Base-by-base conservation (phyloP, 257 asterid genomes). In the Solanum pimpinellifolium region DNA sequence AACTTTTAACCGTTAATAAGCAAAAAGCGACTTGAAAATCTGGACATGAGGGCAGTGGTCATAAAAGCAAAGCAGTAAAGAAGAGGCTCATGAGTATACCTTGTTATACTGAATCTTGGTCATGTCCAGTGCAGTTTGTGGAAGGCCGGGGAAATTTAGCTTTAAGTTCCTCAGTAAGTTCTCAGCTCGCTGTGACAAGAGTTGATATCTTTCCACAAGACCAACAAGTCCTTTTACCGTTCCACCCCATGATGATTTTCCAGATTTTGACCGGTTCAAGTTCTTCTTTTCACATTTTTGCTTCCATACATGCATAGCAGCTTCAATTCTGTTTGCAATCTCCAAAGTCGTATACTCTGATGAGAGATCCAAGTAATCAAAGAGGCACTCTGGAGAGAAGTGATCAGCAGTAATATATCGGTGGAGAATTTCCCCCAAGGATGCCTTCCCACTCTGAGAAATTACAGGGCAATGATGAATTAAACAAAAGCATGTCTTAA, bases 91-190 rank as follows among this genome's bases (percentile, higher is more conserved):
- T 6, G 60, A 56, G 18, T 16, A n/a, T 90, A 96, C 99, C 98
- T 89, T 95, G 94, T 97, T 97, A 83, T 92, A 88, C 88, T 95
- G 98, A 85, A 97, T 97, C 92, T 97, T 97, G 91, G 83, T 91
- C 90, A 87, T 91, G 92, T 95, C 99, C 76, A 96, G 91, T 66
- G 91, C 84, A 77, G 98, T 96, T 88, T 96, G 99, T 13, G 96
- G 98, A 83, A 97, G 98, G 86, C 93, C 96, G 11, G 99, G 96
- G 82, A 93, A 94, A 69, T 93, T 96, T 87, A 92, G 76, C 93
- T 94, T 97, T 77, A 95, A 90, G 94, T 89, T 94, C 89, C 88
- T 92, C 70, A 97, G 88, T 46, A 97, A 95, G 85, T 92, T 90
- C 31, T 94, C 98, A 31, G 98, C 97, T 89, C 99, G 91, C 74